Evolutionary conservation across 1,139 yeast species (phyloP).

Genomic region (Scheffersomyces illinoinensis): DNA sequence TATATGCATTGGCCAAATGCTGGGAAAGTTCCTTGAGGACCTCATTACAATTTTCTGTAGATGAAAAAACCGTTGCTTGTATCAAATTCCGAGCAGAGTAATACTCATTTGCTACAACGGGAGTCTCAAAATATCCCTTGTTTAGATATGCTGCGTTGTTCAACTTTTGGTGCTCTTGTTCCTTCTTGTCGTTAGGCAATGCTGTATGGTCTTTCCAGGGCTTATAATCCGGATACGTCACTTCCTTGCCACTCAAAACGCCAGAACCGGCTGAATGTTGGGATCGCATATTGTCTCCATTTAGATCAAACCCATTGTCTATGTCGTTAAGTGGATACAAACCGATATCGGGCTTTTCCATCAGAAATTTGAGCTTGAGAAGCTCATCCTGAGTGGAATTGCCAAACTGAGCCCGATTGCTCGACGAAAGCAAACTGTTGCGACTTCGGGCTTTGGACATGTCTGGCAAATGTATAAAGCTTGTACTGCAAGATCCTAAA

Average conservation of each 20-base stretch:
- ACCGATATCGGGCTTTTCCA: constrained; percentile 36
- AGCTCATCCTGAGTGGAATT: constrained; percentile 36
- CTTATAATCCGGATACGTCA: constrained; percentile 69
- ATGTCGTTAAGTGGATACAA: constrained; percentile 38
- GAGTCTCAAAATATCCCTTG: constrained; percentile 52
- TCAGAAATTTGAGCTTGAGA: constrained; percentile 34
- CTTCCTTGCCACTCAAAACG: neutral
- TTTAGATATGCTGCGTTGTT: constrained; percentile 36
- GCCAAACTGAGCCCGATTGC: constrained; percentile 25
- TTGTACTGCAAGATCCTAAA: neutral
- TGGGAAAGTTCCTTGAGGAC: constrained; percentile 46
- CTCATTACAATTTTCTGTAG: constrained; percentile 38
- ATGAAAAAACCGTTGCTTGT: constrained; percentile 42
- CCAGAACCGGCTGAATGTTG: neutral
- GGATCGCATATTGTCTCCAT: neutral
- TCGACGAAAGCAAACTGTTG: constrained; percentile 36
- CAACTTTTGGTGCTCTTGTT: constrained; percentile 27
- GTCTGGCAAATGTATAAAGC: neutral
- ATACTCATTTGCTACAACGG: constrained; percentile 57
- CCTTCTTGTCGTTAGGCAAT: constrained; percentile 38
- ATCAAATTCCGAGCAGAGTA: constrained; percentile 54
- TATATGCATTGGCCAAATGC: constrained; percentile 62
- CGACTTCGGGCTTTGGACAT: constrained; percentile 41
- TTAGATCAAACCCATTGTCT: constrained; percentile 1
- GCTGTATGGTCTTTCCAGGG: constrained; percentile 73